phyloP scores from a whole-genome alignment of 345 rosid species.

The Bruguiera gymnorhiza region DNA sequence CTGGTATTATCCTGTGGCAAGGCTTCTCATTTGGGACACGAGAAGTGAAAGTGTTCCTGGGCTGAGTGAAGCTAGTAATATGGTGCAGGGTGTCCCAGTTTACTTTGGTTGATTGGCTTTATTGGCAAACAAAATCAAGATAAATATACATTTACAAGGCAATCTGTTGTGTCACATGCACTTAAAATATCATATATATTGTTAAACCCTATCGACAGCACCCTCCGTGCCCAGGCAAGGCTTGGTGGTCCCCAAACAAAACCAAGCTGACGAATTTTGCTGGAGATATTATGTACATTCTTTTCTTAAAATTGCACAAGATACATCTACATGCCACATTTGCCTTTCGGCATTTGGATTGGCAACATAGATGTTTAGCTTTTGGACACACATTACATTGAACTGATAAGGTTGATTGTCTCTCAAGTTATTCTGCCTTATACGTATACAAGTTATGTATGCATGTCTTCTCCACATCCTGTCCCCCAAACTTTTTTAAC shows the following conservation, averaged over 20 bases:
- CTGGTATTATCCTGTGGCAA: background rate
- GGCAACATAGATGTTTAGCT: background rate
- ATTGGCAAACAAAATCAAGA: background rate
- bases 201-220: too few species aligned
- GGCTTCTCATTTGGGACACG: background rate
- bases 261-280: too few species aligned
- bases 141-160: background rate
- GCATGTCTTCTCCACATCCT: too few species aligned
- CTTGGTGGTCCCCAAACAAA: too few species aligned
- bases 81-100: background rate
- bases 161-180: too few species aligned
- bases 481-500: background rate
- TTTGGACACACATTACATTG: background rate
- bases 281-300: background rate
- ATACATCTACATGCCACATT: too few species aligned
- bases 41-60: background rate
- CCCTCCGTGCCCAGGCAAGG: too few species aligned
- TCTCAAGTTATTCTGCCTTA: too few species aligned
- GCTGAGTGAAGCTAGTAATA: background rate
- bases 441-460: too few species aligned
- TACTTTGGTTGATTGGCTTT: background rate
- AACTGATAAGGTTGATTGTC: too few species aligned
- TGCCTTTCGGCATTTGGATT: background rate
- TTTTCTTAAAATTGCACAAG: too few species aligned
- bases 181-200: slow-evolving; percentile 47